phyloP scores from a whole-genome alignment of 345 rosid species.

The Linum usitatissimum region DNA sequence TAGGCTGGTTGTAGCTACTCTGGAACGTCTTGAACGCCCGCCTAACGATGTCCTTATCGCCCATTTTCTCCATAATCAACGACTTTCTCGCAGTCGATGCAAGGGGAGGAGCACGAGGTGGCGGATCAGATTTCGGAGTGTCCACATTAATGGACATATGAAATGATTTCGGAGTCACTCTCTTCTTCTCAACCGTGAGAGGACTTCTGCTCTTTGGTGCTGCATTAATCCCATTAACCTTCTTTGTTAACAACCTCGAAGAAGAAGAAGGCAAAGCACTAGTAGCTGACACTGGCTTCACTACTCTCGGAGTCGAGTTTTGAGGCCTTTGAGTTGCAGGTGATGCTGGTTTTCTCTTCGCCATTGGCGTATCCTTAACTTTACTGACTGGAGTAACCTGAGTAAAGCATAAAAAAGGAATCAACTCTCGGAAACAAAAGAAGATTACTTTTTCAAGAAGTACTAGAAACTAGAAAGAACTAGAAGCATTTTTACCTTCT shows the following conservation, averaged over 20 bases:
- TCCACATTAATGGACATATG: slow-evolving; percentile 54
- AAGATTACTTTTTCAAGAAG: slow-evolving; percentile 6
- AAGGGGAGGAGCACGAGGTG: slow-evolving; percentile 12
- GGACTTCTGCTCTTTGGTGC: slow-evolving; percentile 30
- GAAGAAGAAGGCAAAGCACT: slow-evolving; percentile 25
- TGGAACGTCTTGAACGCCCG: slow-evolving; percentile 78
- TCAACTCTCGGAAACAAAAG: slow-evolving; percentile 3
- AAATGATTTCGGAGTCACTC: slow-evolving; percentile 60
- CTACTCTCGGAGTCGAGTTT: slow-evolving; percentile 35
- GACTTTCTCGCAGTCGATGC: slow-evolving; percentile 39
- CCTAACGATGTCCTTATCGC: slow-evolving; percentile 88
- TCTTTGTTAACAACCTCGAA: slow-evolving; percentile 30
- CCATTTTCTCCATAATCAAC: slow-evolving; percentile 81
- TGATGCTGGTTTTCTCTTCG: slow-evolving; percentile 27
- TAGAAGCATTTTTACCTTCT: slow-evolving; percentile 41
- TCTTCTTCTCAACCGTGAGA: slow-evolving; percentile 32
- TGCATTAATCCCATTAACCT: slow-evolving; percentile 20
- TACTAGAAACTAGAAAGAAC: neutral
- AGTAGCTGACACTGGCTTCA: slow-evolving; percentile 36
- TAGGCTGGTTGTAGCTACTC: slow-evolving; percentile 36
- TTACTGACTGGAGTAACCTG: slow-evolving; percentile 33
- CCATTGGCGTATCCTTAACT: slow-evolving; percentile 20
- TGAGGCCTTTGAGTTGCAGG: slow-evolving; percentile 33
- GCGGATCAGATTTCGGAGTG: slow-evolving; percentile 29
- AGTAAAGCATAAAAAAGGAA: slow-evolving; percentile 9